These are phyloP conservation scores for Gomphus bonarii DNA, from an alignment of 1,284 basidiomycete genomes.

Conservation along the genomic window DNA sequence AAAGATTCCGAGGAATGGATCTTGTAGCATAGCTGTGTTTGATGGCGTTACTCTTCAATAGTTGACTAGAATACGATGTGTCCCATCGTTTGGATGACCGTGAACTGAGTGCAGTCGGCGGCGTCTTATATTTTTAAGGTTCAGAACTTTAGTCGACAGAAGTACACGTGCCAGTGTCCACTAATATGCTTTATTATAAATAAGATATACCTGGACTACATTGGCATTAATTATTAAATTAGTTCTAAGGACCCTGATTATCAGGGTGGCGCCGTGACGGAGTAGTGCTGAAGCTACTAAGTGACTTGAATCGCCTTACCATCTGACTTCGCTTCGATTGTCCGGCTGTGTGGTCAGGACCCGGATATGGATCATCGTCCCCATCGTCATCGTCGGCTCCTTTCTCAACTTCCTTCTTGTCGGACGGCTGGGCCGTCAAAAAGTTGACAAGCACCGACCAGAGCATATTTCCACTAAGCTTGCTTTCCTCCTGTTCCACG, in stretches of 20 bases:
- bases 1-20: neutral
- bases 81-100: no score
- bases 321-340: neutral
- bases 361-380: neutral
- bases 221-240: neutral
- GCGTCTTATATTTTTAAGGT: no score
- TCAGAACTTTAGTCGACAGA: no score
- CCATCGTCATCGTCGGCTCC: neutral
- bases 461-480: conserved; percentile 54
- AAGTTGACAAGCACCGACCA: conserved; percentile 59
- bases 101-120: no score
- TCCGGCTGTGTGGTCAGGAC: neutral
- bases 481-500: conserved; percentile 41
- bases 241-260: neutral
- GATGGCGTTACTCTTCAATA: neutral
- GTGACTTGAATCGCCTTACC: neutral
- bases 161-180: no score
- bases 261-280: neutral
- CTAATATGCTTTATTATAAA: no score
- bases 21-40: neutral
- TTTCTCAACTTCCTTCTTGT: conserved; percentile 9
- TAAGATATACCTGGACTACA: neutral
- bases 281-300: neutral
- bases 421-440: conserved; percentile 32
- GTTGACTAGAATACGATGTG: no score